A percentile compares a stretch with the other conserved stretches of the same genome.
Conservation (phyloP, 768 basidiomycete species). For the Calocybe cyanea region DNA sequence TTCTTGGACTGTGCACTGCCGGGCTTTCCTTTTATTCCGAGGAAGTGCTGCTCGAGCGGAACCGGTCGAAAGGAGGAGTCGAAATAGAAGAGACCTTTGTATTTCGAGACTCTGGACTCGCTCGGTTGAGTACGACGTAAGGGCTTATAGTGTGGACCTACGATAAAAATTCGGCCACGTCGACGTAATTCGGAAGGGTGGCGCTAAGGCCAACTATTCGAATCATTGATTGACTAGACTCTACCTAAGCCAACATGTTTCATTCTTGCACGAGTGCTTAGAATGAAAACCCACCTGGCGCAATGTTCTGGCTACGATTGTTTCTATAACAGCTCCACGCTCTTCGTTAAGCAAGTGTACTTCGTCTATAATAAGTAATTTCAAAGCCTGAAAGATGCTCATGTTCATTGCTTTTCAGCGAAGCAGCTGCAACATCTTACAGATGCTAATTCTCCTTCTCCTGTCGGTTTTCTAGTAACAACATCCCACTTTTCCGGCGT, state of each 20-base stretch:
- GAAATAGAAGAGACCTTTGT: conserved; percentile 92
- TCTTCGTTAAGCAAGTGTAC: conserved; percentile 97
- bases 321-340: conserved; percentile 96
- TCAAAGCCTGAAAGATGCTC: conserved; percentile 62
- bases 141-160: conserved; percentile 25
- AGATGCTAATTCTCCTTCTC: conserved; percentile 94
- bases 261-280: not conserved
- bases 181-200: conserved; percentile 94
- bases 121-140: not conserved
- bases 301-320: conserved; percentile 93
- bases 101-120: conserved; percentile 69
- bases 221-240: conserved; percentile 93
- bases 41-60: conserved; percentile 95
- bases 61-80: conserved; percentile 96
- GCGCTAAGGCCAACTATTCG: conserved; percentile 95
- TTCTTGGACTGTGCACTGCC: conserved; percentile 68
- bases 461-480: conserved; percentile 93
- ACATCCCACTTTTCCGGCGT: conserved; percentile 99
- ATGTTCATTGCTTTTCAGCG: not conserved
- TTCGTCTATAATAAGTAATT: conserved; percentile 95
- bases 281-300: conserved; percentile 57
- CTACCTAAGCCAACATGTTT: conserved; percentile 56
- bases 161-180: conserved; percentile 94
- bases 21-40: conserved; percentile 89
- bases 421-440: conserved; percentile 39